A percentile compares a stretch with the other conserved stretches of the same genome.
phyloP scores from a whole-genome alignment of 169 alveolate genomes.

The Babesia ovis region DNA sequence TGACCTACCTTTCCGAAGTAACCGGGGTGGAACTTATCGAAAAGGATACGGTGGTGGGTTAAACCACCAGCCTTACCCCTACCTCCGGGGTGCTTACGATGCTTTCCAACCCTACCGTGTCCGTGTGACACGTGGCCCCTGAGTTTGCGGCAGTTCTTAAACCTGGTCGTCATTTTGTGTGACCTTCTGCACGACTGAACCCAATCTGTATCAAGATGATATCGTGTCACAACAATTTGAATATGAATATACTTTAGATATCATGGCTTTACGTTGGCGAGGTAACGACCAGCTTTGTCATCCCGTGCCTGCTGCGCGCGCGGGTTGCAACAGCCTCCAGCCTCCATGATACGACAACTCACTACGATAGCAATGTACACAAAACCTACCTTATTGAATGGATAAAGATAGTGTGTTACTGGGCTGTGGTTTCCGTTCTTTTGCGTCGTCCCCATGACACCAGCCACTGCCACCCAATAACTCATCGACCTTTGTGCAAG shows the following conservation, averaged over 20 bases:
- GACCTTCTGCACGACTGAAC: slow-evolving; percentile 14
- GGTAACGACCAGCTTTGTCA: not conserved
- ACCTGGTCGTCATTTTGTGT: slow-evolving; percentile 84
- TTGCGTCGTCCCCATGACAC: slow-evolving; percentile 36
- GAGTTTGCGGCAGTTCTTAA: slow-evolving; percentile 94
- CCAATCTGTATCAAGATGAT: slow-evolving; percentile 31
- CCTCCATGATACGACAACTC: not conserved
- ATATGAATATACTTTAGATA: not conserved
- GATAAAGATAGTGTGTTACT: not conserved
- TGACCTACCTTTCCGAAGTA: slow-evolving; percentile 93
- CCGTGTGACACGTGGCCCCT: slow-evolving; percentile 99
- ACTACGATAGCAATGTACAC: not conserved
- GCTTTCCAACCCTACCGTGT: slow-evolving; percentile 99
- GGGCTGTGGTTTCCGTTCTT: not conserved
- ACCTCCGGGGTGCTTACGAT: slow-evolving; percentile 99
- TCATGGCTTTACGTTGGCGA: not conserved
- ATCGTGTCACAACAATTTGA: not conserved
- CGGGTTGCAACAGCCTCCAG: not conserved
- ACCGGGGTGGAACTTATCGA: slow-evolving; percentile 98
- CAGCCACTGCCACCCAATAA: slow-evolving; percentile 22
- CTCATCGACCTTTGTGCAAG: not conserved
- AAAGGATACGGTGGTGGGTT: slow-evolving; percentile 94
- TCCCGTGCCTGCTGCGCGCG: not conserved
- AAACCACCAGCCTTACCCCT: slow-evolving; percentile 98
- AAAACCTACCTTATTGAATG: slow-evolving; percentile 10